These are phyloP conservation scores for Coleophoma cylindrospora DNA, from an alignment of 2,329 filamentous ascomycete species.

Conservation along the genomic window DNA sequence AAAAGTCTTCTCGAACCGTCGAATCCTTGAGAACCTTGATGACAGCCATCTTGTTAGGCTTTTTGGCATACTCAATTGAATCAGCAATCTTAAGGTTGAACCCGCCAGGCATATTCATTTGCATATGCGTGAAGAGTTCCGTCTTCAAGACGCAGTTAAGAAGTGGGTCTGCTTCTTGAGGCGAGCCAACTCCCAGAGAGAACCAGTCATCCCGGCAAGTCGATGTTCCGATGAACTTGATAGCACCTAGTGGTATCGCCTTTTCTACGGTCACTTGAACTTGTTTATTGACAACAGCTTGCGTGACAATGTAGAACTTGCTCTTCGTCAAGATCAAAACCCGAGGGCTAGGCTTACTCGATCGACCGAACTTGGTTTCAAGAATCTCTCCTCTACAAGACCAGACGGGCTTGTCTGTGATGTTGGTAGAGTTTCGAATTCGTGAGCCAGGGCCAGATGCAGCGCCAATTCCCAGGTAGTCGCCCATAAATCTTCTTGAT, in stretches of 20 bases:
- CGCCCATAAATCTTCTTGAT: constrained; percentile 86
- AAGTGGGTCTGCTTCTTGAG: constrained; percentile 88
- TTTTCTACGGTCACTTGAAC: constrained; percentile 77
- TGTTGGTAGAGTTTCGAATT: constrained; percentile 68
- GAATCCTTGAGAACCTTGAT: constrained; percentile 92
- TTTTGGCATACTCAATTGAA: constrained; percentile 92
- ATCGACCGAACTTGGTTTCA: constrained; percentile 92
- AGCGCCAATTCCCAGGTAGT: constrained; percentile 88
- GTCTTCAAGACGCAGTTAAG: constrained; percentile 94
- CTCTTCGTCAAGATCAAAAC: constrained; percentile 79
- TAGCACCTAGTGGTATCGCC: constrained; percentile 75
- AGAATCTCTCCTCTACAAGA: constrained; percentile 87
- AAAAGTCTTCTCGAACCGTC: constrained; percentile 69
- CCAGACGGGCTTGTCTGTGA: constrained; percentile 78
- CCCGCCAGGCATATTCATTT: constrained; percentile 66
- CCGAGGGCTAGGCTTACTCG: constrained; percentile 86
- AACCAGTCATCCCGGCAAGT: constrained; percentile 94
- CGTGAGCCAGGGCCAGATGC: constrained; percentile 73
- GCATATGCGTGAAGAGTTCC: constrained; percentile 91
- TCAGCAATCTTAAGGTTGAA: constrained; percentile 81
- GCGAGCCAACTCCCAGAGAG: constrained; percentile 81
- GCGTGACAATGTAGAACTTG: constrained; percentile 85
- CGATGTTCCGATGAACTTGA: constrained; percentile 82
- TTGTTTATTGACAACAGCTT: constrained; percentile 77
- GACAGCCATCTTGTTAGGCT: constrained; percentile 83